Percentiles rank a stretch among this genome's conserved stretches.
Conservation (phyloP, 352 stramenopile genomes). For the Phytopythium chamaehyphon region DNA sequence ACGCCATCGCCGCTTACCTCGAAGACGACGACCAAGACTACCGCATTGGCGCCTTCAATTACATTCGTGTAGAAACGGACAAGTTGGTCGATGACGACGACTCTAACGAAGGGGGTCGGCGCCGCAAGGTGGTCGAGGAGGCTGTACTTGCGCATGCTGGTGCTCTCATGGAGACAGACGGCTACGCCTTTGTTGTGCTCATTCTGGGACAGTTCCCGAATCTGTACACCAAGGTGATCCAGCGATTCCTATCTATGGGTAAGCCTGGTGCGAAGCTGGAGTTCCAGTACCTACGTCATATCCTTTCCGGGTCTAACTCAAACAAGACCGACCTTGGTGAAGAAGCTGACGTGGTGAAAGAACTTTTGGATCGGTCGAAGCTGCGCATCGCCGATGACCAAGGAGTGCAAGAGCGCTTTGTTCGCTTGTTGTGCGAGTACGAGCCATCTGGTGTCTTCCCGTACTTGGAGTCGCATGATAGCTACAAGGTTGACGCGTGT, state of each 20-base stretch:
- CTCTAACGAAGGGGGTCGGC: conserved; percentile 24
- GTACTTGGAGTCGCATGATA: conserved; percentile 82
- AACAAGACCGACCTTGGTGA: conserved; percentile 42
- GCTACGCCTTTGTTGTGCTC: conserved; percentile 83
- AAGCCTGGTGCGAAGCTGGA: conserved; percentile 75
- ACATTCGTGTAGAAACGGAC: conserved; percentile 69
- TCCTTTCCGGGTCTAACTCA: conserved; percentile 54
- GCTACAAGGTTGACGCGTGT: conserved; percentile 84
- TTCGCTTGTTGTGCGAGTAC: conserved; percentile 75
- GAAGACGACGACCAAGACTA: conserved; percentile 78
- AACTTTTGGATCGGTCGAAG: conserved; percentile 79
- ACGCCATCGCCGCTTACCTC: conserved; percentile 78
- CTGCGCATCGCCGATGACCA: conserved; percentile 76
- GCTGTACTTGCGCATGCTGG: conserved; percentile 70
- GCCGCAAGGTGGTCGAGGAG: conserved; percentile 70
- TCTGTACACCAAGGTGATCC: conserved; percentile 83
- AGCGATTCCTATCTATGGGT: conserved; percentile 78
- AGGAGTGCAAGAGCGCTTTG: conserved; percentile 79
- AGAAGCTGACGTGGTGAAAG: conserved; percentile 72
- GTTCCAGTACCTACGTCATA: conserved; percentile 76
- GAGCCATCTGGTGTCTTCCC: conserved; percentile 71
- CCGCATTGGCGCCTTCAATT: conserved; percentile 81
- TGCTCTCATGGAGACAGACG: conserved; percentile 87
- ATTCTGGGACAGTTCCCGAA: conserved; percentile 85
- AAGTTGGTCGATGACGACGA: conserved; percentile 41